Percentiles rank a stretch among this genome's conserved stretches.
These are phyloP conservation scores for Hansenula lynferdii DNA, from an alignment of 1,139 yeast genomes.

Conservation along the genomic window DNA sequence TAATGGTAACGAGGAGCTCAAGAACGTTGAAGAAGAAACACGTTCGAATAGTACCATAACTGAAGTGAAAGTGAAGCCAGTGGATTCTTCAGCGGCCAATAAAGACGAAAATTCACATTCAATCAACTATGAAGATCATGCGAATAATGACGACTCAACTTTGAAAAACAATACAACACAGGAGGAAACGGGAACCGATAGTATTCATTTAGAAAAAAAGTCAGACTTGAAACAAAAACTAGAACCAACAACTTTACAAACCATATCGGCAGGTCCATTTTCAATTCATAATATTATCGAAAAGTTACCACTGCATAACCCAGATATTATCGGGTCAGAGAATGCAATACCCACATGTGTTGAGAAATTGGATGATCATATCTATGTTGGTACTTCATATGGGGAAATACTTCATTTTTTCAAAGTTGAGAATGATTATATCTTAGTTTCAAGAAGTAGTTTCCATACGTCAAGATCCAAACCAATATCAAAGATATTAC, in stretches of 20 bases:
- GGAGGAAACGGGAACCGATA: too few species aligned
- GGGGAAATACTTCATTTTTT: slow-evolving; percentile 77
- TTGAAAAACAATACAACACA: too few species aligned
- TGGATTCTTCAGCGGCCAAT: too few species aligned
- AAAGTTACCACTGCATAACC: slow-evolving; percentile 21
- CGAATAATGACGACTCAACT: too few species aligned
- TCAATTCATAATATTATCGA: slow-evolving; percentile 21
- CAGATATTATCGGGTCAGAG: slow-evolving; percentile 22
- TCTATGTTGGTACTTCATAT: slow-evolving; percentile 69
- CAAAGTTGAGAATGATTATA: slow-evolving; percentile 56
- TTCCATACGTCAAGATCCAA: slow-evolving; percentile 35
- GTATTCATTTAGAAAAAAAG: too few species aligned
- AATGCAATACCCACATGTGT: slow-evolving; percentile 38
- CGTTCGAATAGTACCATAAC: too few species aligned
- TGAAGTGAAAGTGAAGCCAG: too few species aligned
- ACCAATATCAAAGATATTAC: slow-evolving; percentile 51
- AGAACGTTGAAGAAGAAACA: too few species aligned
- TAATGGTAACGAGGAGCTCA: too few species aligned
- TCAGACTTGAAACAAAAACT: too few species aligned
- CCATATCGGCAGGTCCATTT: slow-evolving; percentile 22
- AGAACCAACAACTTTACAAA: not conserved
- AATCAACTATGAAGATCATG: too few species aligned
- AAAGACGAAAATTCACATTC: too few species aligned
- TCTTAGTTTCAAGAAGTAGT: slow-evolving; percentile 49
- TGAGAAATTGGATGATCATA: slow-evolving; percentile 54